Evolutionary conservation across 805 yeast genomes (phyloP), one percentile per base, ranked within the genome.

Genomic region (Metschnikowia bowlesiae): DNA sequence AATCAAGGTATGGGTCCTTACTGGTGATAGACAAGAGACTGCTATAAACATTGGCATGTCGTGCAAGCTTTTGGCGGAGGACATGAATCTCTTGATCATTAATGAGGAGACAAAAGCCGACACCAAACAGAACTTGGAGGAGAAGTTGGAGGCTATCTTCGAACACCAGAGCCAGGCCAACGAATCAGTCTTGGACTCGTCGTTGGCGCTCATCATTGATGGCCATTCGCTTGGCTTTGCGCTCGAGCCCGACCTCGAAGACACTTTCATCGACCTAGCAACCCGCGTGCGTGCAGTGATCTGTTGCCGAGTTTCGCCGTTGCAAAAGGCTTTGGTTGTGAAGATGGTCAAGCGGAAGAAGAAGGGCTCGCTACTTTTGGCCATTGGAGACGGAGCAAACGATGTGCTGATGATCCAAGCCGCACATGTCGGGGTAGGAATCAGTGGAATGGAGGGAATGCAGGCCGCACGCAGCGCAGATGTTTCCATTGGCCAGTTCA

Each of bases 321-420:
- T 94, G 50, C 99, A 94, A 62, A 94, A 94, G 65, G 99, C 99
- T 0, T 71, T 94, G 48, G 99, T 94, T 14, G 99, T 94, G 26
- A 89, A 89, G 62, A 80, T 94, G 80, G 98, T 92, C 18, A 94
- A 94, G 65, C 74, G 88, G 45, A 85, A 89, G 70, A 70, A 70
- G 66, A 78, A 80, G 62, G 84, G 86, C 44, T 81, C 96, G 2
- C 67, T 87, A 39, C 68, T 95, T 39, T 73, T 94, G 52, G 98
- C 99, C 0, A 86, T 94, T 63, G 99, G 99, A 40, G 99, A 94
- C 69, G 99, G 99, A 63, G 99, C 99, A 2, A 94, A 94, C 64
- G 99, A 94, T 71, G 99, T 94, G 38, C 86, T 96, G 35, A 94
- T 94, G 99, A 94, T 94, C 57, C 99, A 94, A 69, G 98, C 99